Base-by-base conservation (phyloP, 306 rosid species). In the Vigna unguiculata region DNA sequence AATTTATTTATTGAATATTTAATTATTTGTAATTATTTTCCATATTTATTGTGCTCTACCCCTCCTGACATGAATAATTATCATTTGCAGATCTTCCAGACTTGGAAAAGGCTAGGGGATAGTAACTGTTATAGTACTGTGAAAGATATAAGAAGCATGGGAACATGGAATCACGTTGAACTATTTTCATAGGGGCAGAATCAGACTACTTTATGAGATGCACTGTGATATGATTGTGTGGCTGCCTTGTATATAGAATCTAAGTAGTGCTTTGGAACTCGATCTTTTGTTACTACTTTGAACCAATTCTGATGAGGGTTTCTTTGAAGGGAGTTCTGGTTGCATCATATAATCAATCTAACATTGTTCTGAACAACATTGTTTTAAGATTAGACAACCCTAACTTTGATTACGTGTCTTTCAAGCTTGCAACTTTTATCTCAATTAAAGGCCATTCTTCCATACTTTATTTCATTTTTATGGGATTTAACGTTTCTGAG, bases 31-130 rank as follows among this genome's bases (percentile, higher is more conserved):
- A 16, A 30, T 64, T 48, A 25, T 3, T 22, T 48, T 70, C 28
- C 34, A 34, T 30, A 20, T 46, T 19, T 32, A 6, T 16, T 17
- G n/a, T 41, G 25, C 40, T 71, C 43, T 46, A 9, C 16, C 21
- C 16, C 11, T 58, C 21, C 45, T 65, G 28, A 71, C 20, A 62
- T 67, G 60, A 71, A 69, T 60, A 40, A 71, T 41, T 30, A 62
- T 73, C 69, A 49, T 82, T 48, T 73, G 81, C 93, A 93, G 97
- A 91, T 91, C 97, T 93, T 57, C 98, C 98, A 10, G 98, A 93
- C 87, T 83, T 93, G 88, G 96, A 91, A 78, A 93, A 91, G 88
- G 98, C 91, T 30, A 86, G 96, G 69, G 93, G 82, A 53, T 86
- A 88, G 86, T 67, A 13, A 58, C 51, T 57, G 11, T 54, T 58